Conservation (phyloP, 768 basidiomycete genomes). For the Calocera cornea region DNA sequence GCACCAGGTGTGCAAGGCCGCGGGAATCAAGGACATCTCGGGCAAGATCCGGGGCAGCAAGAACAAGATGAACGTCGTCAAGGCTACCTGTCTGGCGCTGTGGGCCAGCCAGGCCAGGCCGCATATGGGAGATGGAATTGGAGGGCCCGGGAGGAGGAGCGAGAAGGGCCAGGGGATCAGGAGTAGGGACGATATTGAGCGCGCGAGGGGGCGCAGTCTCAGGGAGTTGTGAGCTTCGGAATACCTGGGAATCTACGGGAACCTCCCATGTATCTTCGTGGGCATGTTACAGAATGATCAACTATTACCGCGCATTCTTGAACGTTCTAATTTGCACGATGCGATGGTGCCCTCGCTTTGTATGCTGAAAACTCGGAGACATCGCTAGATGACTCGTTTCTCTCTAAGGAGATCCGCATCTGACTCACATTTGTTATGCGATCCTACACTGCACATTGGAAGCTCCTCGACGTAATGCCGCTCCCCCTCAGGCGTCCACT, state of each 20-base stretch:
- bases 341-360: no score
- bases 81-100: slow-evolving; percentile 67
- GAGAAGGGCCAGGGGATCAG: slow-evolving; percentile 66
- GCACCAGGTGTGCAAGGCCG: slow-evolving; percentile 75
- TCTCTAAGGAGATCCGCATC: no score
- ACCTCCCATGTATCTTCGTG: no score
- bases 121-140: slow-evolving; percentile 69
- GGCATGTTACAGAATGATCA: no score
- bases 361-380: no score
- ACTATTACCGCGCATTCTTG: no score
- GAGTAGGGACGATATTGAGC: slow-evolving; percentile 55
- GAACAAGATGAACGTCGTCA: slow-evolving; percentile 76
- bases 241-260: background rate
- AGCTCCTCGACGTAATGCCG: no score
- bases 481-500: no score
- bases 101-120: slow-evolving; percentile 72
- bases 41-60: slow-evolving; percentile 92
- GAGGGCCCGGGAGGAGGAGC: slow-evolving; percentile 53
- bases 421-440: no score
- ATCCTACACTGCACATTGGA: no score
- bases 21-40: slow-evolving; percentile 87
- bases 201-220: slow-evolving; percentile 68
- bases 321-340: no score
- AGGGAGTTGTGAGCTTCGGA: slow-evolving; percentile 29
- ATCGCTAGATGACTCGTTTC: no score